Evolutionary conservation across 129 eudicot species (phyloP).

Genomic region (Chrysanthemum makinoi): DNA sequence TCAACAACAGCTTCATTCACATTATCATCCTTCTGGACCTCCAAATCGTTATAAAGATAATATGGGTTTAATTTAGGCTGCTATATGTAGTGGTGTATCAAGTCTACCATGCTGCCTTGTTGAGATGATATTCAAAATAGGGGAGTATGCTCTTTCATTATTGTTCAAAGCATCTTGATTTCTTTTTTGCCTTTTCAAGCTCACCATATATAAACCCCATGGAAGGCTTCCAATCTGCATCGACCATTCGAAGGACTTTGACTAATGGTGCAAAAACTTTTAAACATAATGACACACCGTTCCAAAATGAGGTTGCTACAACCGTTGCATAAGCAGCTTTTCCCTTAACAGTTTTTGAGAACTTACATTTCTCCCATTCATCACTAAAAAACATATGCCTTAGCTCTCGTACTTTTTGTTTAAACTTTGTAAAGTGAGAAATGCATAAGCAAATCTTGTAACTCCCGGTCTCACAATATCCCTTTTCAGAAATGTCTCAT

Average conservation of each 20-base stretch:
- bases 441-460: slow-evolving; percentile 19
- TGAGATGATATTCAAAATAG: neutral
- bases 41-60: no score
- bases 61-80: no score
- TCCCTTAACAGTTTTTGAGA: neutral
- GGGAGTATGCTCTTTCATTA: neutral
- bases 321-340: slow-evolving; percentile 1
- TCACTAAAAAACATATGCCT: neutral
- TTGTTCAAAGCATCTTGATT: no score
- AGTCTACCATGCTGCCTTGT: no score
- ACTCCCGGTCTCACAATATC: neutral
- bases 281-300: neutral
- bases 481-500: no score
- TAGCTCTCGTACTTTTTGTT: slow-evolving; percentile 4
- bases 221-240: slow-evolving; percentile 17
- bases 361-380: slow-evolving; percentile 14
- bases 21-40: no score
- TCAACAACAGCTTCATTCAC: no score
- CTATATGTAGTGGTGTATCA: no score
- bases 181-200: no score
- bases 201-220: neutral
- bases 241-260: neutral
- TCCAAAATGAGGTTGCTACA: slow-evolving; percentile 13
- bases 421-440: slow-evolving; percentile 26
- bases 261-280: slow-evolving; percentile 15